Evolutionary conservation across 129 eudicot genomes (phyloP).

Genomic region (carrot (Daucus carota)): DNA sequence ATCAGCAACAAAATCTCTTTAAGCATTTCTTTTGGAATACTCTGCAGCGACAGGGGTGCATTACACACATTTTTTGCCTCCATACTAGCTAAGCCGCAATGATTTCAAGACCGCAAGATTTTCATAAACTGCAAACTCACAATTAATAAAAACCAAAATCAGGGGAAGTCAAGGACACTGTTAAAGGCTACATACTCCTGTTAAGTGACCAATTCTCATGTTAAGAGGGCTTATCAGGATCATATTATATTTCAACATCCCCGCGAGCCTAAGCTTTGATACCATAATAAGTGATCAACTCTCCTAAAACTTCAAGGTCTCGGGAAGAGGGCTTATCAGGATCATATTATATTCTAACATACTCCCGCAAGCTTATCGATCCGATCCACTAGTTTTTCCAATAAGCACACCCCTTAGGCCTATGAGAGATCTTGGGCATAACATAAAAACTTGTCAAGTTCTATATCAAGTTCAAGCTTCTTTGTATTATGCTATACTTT

Average conservation of each 20-base stretch:
- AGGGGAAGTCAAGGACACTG: background rate
- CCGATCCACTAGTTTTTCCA: background rate
- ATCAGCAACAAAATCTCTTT: background rate
- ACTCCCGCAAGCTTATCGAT: background rate
- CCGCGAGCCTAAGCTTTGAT: too few relatives aligned
- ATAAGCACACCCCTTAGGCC: background rate
- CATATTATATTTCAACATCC: too few relatives aligned
- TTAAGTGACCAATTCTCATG: too few relatives aligned
- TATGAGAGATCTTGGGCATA: background rate
- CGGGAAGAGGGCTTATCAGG: too few relatives aligned
- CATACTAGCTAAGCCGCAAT: background rate
- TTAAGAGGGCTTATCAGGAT: too few relatives aligned
- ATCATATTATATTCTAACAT: too few relatives aligned
- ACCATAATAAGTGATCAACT: too few relatives aligned
- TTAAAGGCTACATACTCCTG: background rate
- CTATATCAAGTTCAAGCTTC: background rate
- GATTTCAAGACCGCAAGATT: background rate
- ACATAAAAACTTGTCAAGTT: background rate
- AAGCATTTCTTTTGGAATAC: constrained; percentile 5
- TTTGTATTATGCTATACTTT: background rate
- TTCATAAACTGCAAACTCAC: background rate
- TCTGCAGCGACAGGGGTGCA: background rate
- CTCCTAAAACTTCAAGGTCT: too few relatives aligned
- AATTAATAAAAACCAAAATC: background rate
- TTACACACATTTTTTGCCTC: background rate